phyloP scores from a whole-genome alignment of 2,329 filamentous ascomycete genomes.

The Aspergillus melleus region DNA sequence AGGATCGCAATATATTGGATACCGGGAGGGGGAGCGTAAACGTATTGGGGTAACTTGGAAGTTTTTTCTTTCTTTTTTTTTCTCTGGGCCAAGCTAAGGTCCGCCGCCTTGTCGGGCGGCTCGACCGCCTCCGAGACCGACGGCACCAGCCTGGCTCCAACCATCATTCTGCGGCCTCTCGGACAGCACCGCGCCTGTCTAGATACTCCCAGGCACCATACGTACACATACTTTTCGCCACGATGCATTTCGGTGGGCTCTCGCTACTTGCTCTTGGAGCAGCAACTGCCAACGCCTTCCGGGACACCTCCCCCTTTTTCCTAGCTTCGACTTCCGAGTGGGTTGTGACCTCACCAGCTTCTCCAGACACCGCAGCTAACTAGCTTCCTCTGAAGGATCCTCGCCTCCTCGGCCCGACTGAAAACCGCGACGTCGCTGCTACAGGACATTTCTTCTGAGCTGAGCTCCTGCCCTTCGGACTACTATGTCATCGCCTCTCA shows the following conservation, averaged over 20 bases:
- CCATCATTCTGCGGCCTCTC: constrained; percentile 27
- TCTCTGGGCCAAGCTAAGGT: constrained; percentile 25
- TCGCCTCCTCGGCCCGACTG: constrained; percentile 43
- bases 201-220: neutral
- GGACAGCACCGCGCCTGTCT: constrained; percentile 13
- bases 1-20: constrained; percentile 1
- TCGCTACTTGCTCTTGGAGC: constrained; percentile 54
- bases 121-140: constrained; percentile 37
- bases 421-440: constrained; percentile 46
- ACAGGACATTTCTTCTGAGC: constrained; percentile 44
- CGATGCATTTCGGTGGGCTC: constrained; percentile 45
- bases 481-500: constrained; percentile 78
- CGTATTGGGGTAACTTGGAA: neutral
- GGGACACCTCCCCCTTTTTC: constrained; percentile 85
- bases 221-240: constrained; percentile 21
- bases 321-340: constrained; percentile 84
- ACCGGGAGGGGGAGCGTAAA: constrained; percentile 7
- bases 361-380: constrained; percentile 25
- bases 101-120: constrained; percentile 22
- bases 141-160: constrained; percentile 27
- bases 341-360: constrained; percentile 31
- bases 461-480: constrained; percentile 69
- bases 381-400: constrained; percentile 31
- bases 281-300: constrained; percentile 69
- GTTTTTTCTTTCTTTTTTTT: neutral